phyloP scores from a whole-genome alignment of 352 stramenopile species.

The Phytophthora quininea region DNA sequence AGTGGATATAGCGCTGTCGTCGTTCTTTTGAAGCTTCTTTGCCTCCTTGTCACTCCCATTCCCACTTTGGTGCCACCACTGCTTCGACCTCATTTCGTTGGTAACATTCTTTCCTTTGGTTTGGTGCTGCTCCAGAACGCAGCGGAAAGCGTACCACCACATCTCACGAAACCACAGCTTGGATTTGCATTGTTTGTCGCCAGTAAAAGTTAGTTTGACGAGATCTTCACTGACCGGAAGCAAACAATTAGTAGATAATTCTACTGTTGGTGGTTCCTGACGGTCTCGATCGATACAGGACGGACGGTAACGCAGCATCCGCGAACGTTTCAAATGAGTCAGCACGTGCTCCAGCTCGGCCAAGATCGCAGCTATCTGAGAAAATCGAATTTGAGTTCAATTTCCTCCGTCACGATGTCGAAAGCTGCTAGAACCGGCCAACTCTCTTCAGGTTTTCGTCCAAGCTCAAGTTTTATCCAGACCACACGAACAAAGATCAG shows the following conservation, averaged over 20 bases:
- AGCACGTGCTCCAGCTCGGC: slow-evolving; percentile 48
- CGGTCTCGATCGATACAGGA: slow-evolving; percentile 56
- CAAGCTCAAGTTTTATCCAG: slow-evolving; percentile 75
- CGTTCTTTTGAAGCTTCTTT: slow-evolving; percentile 30
- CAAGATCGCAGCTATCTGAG: slow-evolving; percentile 51
- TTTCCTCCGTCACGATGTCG: slow-evolving; percentile 64
- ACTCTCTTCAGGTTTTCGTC: background rate
- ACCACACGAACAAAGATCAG: slow-evolving; percentile 55
- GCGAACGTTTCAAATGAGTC: slow-evolving; percentile 41
- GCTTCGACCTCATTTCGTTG: slow-evolving; percentile 7
- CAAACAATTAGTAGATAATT: slow-evolving; percentile 31
- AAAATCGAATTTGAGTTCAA: slow-evolving; percentile 66
- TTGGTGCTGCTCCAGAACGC: slow-evolving; percentile 44
- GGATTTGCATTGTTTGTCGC: slow-evolving; percentile 43
- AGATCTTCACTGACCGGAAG: slow-evolving; percentile 42
- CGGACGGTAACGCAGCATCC: slow-evolving; percentile 47
- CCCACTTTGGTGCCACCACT: slow-evolving; percentile 24
- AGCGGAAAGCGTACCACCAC: slow-evolving; percentile 70
- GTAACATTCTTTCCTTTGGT: slow-evolving; percentile 1
- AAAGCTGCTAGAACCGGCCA: slow-evolving; percentile 38
- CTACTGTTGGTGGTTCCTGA: slow-evolving; percentile 41
- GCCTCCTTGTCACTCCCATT: slow-evolving; percentile 14
- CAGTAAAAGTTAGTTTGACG: slow-evolving; percentile 18
- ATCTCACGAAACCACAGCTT: slow-evolving; percentile 62
- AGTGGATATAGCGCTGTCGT: slow-evolving; percentile 53